Evolutionary conservation across 371 early-diverging fungal species (phyloP), one percentile per base, ranked within the genome.

Genomic region (Zychaea mexicana): DNA sequence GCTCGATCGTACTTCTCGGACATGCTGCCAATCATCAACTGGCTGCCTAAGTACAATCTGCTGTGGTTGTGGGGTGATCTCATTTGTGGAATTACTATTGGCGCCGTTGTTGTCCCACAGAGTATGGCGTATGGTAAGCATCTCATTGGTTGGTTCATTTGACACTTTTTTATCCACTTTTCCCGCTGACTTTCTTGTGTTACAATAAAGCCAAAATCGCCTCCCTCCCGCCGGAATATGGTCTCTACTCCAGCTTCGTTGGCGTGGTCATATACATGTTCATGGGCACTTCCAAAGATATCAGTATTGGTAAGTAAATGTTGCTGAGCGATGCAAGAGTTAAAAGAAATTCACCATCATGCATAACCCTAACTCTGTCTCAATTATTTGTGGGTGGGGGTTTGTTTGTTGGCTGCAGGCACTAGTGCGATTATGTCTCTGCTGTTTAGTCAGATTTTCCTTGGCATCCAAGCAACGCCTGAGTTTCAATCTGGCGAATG

Each of bases 381-480:
- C 38, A 36, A 9, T 36, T 7, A 15, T 36, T 36, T 15, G 15
- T 36, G 38, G 9, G 38, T 15, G 15, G 15, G 38, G 38, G 38
- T 15, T 36, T 36, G 15, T 15, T 9, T 36, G 38, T 15, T 36
- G 38, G 9, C 7, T n/a, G 17, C 28, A 79, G 80, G 77, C 19
- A 89, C 95, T 2, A 92, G 93, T 4, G 93, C 96, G 19, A 94
- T 96, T 33, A 85, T 92, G 55, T 92, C 94, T 15, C 81, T 91
- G 36, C 62, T 91, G 21, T 73, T 88, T 32, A 87, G 89, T 12
- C 85, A 92, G 54, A 79, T 90, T 12, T 70, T 89, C 36, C 72
- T 79, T 24, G 76, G 79, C n/a, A 76, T 87, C 38, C 30, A 73
- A 39, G 53, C 70, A 8, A 58, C 79, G 22, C 76, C 73, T 19